Evolutionary conservation across 2,329 filamentous ascomycete species (phyloP).

Genomic region (Tolypocladium paradoxum): DNA sequence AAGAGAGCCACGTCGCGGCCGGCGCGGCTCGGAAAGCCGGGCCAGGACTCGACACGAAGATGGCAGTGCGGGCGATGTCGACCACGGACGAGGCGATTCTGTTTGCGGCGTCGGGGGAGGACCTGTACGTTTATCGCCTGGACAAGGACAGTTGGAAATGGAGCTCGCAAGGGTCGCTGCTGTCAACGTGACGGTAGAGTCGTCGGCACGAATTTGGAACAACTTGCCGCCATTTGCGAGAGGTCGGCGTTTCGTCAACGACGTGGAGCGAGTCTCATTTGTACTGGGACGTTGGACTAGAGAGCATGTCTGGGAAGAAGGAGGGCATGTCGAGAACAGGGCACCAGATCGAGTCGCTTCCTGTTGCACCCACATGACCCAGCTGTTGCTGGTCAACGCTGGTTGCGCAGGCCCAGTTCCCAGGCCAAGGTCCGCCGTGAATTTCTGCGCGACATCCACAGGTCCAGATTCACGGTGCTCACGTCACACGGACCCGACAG

Average conservation of each 20-base stretch:
- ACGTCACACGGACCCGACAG: background rate
- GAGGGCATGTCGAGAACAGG: no score
- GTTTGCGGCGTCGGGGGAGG: slow-evolving; percentile 8
- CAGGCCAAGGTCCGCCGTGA: background rate
- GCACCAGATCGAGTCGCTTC: no score
- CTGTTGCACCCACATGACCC: background rate
- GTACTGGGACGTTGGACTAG: no score
- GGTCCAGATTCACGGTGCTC: slow-evolving; percentile 10
- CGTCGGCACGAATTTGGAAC: background rate
- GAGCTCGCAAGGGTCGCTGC: slow-evolving; percentile 1
- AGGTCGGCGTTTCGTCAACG: background rate
- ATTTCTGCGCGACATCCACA: background rate
- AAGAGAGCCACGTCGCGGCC: slow-evolving; percentile 7
- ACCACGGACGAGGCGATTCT: slow-evolving; percentile 7
- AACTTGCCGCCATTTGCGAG: no score
- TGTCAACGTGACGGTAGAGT: background rate
- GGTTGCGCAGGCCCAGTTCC: no score
- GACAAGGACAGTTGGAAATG: slow-evolving; percentile 4
- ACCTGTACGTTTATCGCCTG: slow-evolving; percentile 8
- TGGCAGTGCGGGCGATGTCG: slow-evolving; percentile 4
- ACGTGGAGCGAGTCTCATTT: background rate
- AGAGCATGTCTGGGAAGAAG: background rate
- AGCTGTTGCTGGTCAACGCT: background rate
- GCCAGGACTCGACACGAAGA: slow-evolving; percentile 2
- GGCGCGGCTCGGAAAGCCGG: slow-evolving; percentile 2